Evolutionary conservation across 345 rosid genomes (phyloP).

Genomic region (Firmiana major): DNA sequence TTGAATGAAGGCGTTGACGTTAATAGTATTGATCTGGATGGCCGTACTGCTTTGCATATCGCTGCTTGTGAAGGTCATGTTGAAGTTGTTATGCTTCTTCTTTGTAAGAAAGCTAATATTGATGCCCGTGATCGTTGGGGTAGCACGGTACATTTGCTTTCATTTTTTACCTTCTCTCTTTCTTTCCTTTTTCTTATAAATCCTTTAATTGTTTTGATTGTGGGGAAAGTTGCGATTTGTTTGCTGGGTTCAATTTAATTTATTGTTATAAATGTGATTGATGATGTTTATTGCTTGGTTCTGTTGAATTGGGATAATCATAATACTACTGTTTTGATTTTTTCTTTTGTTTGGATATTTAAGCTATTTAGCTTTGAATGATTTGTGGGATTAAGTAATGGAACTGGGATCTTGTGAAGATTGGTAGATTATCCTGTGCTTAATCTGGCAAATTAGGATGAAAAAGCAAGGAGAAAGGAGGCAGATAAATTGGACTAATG

Average conservation of each 20-base stretch:
- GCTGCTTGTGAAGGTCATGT: constrained; percentile 92
- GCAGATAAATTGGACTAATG: background rate
- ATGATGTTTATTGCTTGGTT: background rate
- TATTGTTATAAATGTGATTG: no score
- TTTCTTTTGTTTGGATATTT: background rate
- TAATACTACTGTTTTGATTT: background rate
- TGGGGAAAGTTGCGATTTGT: background rate
- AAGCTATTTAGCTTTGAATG: background rate
- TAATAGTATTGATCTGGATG: constrained; percentile 92
- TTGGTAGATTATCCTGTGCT: background rate
- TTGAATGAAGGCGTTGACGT: constrained; percentile 73
- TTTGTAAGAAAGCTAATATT: constrained; percentile 65
- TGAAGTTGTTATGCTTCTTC: constrained; percentile 64
- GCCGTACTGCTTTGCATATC: constrained; percentile 90
- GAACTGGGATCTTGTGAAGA: background rate
- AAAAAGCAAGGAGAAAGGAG: no score
- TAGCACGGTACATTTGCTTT: constrained; percentile 60
- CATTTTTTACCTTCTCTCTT: background rate
- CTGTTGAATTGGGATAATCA: background rate
- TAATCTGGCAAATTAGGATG: background rate
- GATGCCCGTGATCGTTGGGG: constrained; percentile 99
- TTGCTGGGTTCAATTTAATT: background rate
- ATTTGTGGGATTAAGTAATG: background rate
- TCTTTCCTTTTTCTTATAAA: background rate
- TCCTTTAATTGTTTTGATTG: background rate